These are phyloP conservation scores for Rhodotorula paludigena DNA, from an alignment of 768 basidiomycete species.

Conservation along the genomic window DNA sequence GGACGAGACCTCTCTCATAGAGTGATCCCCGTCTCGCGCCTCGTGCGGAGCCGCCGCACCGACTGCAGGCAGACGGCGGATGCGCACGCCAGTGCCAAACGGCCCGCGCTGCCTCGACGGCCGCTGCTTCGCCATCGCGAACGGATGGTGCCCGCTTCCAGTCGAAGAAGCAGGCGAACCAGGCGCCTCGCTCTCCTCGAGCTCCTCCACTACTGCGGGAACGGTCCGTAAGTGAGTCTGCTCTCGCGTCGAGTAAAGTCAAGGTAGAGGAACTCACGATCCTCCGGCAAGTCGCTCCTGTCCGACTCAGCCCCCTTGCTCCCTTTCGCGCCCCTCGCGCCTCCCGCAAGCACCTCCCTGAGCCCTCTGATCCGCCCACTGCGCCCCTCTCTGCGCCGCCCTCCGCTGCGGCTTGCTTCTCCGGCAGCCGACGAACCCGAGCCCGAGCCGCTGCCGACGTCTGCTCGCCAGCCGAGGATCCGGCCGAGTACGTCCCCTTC, in stretches of 20 bases:
- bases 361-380: background rate
- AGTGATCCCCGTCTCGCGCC: too few relatives aligned
- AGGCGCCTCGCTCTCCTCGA: too few relatives aligned
- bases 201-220: slow-evolving; percentile 28
- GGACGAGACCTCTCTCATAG: slow-evolving; percentile 32
- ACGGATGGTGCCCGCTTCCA: background rate
- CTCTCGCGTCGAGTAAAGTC: background rate
- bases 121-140: background rate
- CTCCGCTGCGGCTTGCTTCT: too few relatives aligned
- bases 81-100: slow-evolving; percentile 18
- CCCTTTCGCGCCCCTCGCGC: background rate
- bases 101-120: background rate
- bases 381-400: background rate
- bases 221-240: background rate
- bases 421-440: too few relatives aligned
- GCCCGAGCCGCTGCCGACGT: too few relatives aligned
- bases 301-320: background rate
- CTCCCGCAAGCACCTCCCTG: background rate
- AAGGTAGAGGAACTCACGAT: slow-evolving; percentile 13
- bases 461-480: slow-evolving; percentile 23
- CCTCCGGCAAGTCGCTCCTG: slow-evolving; percentile 25
- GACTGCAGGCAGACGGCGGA: background rate
- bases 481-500: slow-evolving; percentile 38
- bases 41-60: background rate
- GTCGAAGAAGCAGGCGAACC: background rate